Percentiles rank a stretch among this genome's conserved stretches.
Conservation (phyloP, 208 protist genomes). For the Blastocrithidia nonstop region DNA sequence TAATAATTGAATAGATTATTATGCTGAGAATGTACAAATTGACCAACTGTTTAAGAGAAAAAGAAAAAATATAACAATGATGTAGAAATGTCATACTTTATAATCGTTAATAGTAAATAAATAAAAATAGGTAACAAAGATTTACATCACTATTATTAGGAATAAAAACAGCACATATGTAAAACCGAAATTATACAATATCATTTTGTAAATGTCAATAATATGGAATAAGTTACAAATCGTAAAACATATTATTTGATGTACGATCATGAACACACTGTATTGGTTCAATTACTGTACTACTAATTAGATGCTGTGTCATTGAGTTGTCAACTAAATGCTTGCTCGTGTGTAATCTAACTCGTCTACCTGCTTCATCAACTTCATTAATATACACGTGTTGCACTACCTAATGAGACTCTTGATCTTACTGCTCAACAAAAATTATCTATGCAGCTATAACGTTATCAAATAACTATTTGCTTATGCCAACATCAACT, state of each 20-base stretch:
- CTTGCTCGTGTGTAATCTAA: background rate
- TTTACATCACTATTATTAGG: constrained; percentile 2
- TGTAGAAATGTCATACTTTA: background rate
- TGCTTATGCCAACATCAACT: constrained; percentile 55
- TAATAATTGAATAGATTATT: no score
- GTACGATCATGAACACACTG: no score
- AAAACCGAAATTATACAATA: no score
- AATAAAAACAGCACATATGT: constrained; percentile 10
- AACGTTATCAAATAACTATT: constrained; percentile 55
- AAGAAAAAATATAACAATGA: constrained; percentile 3
- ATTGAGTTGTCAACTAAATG: background rate
- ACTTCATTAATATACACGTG: background rate
- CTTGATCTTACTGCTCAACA: background rate
- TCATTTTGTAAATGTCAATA: no score
- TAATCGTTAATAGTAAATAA: background rate
- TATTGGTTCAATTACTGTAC: no score
- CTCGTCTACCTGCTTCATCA: no score
- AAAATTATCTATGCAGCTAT: constrained; percentile 39
- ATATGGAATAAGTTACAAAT: no score
- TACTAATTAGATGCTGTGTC: background rate
- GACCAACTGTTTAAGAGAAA: constrained; percentile 4
- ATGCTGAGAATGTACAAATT: no score
- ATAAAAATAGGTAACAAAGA: constrained; percentile 1
- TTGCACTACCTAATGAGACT: background rate
- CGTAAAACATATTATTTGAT: no score